Percentiles rank a stretch among this genome's conserved stretches.
phyloP scores from a whole-genome alignment of 371 early-diverging fungal genomes.

The Rhizopus microsporus region DNA sequence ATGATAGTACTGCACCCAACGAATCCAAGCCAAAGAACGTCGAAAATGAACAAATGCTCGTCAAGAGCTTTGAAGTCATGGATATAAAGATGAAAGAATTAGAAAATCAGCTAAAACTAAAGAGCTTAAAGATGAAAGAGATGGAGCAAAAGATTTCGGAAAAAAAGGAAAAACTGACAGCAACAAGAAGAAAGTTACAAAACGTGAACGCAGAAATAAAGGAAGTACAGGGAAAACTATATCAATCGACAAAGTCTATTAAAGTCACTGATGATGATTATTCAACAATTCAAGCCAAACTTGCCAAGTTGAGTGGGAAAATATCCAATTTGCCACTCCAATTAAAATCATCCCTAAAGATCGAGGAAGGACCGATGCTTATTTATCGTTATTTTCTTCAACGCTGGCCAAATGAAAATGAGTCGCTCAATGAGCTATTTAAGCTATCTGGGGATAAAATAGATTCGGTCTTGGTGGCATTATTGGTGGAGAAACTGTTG shows the following conservation, averaged over 20 bases:
- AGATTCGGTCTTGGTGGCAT: slow-evolving; percentile 19
- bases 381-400: slow-evolving; percentile 1
- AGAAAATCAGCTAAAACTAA: background rate
- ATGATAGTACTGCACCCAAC: too few relatives aligned
- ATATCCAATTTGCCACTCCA: slow-evolving; percentile 20
- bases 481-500: slow-evolving; percentile 17
- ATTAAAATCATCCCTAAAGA: slow-evolving; percentile 7
- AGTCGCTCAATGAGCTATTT: slow-evolving; percentile 6
- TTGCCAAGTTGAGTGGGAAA: slow-evolving; percentile 21
- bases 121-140: background rate
- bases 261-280: slow-evolving; percentile 29
- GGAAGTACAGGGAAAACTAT: slow-evolving; percentile 15
- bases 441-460: background rate
- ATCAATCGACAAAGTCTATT: slow-evolving; percentile 14
- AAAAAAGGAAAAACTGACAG: background rate
- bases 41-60: background rate
- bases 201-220: background rate
- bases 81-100: background rate
- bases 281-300: slow-evolving; percentile 20
- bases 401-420: background rate
- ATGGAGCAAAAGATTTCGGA: background rate
- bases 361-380: background rate
- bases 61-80: background rate
- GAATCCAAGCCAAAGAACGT: background rate
- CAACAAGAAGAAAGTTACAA: background rate